Percentiles rank a stretch among this genome's conserved stretches.
phyloP scores from a whole-genome alignment of 1,284 basidiomycete genomes.

The Rhizoctonia solani region DNA sequence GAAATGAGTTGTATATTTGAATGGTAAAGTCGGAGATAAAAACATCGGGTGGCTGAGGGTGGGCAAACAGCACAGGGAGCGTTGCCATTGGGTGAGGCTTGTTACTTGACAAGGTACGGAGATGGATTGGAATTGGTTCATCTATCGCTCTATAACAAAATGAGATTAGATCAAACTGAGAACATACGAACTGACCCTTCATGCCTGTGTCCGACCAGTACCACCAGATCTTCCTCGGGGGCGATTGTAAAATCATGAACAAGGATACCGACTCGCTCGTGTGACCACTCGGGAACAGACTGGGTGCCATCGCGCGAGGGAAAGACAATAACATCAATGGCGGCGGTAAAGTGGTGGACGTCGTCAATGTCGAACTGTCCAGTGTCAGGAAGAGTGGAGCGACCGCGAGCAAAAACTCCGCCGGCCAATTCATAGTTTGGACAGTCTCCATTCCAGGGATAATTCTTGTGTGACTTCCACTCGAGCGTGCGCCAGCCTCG shows the following conservation, averaged over 20 bases:
- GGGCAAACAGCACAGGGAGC: constrained; percentile 28
- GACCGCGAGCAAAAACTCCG: constrained; percentile 28
- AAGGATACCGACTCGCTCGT: constrained; percentile 23
- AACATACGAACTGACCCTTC: constrained; percentile 1
- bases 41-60: constrained; percentile 28
- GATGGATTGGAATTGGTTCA: constrained; percentile 29
- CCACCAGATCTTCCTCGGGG: constrained; percentile 28
- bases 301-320: constrained; percentile 1
- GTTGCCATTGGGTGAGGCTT: constrained; percentile 29
- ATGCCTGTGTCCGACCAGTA: constrained; percentile 28
- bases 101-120: constrained; percentile 24
- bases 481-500: constrained; percentile 29
- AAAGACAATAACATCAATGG: constrained; percentile 30
- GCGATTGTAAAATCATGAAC: constrained; percentile 34
- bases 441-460: constrained; percentile 29
- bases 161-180: not conserved
- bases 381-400: constrained; percentile 19
- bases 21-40: constrained; percentile 32
- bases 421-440: constrained; percentile 31
- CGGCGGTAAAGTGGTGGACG: constrained; percentile 27
- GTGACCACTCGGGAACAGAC: not conserved
- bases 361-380: constrained; percentile 20
- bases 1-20: constrained; percentile 31
- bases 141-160: constrained; percentile 14
- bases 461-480: constrained; percentile 14